Evolutionary conservation across 2,329 filamentous ascomycete species (phyloP).

Genomic region (Phaeosphaeriaceae sp.): DNA sequence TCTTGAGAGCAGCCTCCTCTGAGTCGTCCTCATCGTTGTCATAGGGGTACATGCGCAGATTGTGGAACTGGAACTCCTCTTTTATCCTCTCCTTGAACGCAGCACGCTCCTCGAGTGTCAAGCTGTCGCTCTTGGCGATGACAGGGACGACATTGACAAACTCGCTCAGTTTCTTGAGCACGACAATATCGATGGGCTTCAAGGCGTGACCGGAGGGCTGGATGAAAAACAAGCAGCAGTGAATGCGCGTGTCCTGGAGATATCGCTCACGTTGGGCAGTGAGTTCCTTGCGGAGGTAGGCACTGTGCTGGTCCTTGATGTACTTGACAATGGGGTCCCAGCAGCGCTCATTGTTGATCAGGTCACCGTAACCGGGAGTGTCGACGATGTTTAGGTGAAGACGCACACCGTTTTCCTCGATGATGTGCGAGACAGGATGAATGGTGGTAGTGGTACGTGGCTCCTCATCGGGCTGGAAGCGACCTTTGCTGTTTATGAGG

Average conservation of each 20-base stretch:
- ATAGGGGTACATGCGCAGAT: constrained; percentile 99
- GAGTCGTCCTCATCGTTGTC: constrained; percentile 99
- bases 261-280: constrained; percentile 98
- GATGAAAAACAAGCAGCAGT: constrained; percentile 99
- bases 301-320: constrained; percentile 99
- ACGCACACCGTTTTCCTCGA: constrained; percentile 98
- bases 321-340: constrained; percentile 99
- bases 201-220: constrained; percentile 97
- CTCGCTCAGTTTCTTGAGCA: constrained; percentile 98
- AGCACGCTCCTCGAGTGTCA: constrained; percentile 93
- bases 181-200: constrained; percentile 99
- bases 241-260: constrained; percentile 98
- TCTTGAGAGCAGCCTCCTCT: constrained; percentile 92
- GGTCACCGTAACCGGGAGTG: constrained; percentile 95
- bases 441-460: constrained; percentile 97
- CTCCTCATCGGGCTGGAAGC: constrained; percentile 87
- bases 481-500: constrained; percentile 98
- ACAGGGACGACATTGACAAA: constrained; percentile 99
- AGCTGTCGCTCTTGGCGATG: constrained; percentile 96
- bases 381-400: constrained; percentile 98
- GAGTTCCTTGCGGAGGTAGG: constrained; percentile 98
- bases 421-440: constrained; percentile 96
- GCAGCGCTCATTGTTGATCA: constrained; percentile 99
- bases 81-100: constrained; percentile 98
- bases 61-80: constrained; percentile 99